Evolutionary conservation across 2,329 filamentous ascomycete genomes (phyloP).

Genomic region (Fusarium bactridioides): DNA sequence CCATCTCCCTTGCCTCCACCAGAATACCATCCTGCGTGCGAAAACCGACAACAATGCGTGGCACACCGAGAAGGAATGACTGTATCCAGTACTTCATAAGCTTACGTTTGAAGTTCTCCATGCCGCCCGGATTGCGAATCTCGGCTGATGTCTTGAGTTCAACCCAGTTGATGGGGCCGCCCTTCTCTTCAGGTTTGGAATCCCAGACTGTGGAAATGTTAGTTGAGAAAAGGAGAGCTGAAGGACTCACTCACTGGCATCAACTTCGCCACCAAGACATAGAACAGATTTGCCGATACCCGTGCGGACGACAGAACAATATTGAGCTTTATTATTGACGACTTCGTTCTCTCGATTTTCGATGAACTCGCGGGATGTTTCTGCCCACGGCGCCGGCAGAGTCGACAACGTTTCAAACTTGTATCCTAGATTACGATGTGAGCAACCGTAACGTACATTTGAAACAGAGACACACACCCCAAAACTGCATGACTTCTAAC

Average conservation of each 20-base stretch:
- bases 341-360: conserved; percentile 74
- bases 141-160: conserved; percentile 92
- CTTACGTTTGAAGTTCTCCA: conserved; percentile 84
- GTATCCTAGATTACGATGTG: conserved; percentile 68
- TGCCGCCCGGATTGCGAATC: conserved; percentile 72
- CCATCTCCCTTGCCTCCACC: conserved; percentile 76
- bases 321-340: conserved; percentile 92
- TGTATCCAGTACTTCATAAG: conserved; percentile 97
- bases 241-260: conserved; percentile 69
- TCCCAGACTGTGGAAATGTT: conserved; percentile 73
- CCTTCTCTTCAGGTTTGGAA: conserved; percentile 71
- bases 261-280: conserved; percentile 91
- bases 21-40: conserved; percentile 77
- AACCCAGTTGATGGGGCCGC: conserved; percentile 84
- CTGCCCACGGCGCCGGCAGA: conserved; percentile 76
- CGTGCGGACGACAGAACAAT: conserved; percentile 92
- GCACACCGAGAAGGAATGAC: conserved; percentile 91
- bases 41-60: conserved; percentile 91
- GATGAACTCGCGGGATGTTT: conserved; percentile 77
- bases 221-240: not conserved
- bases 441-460: not conserved
- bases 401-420: conserved; percentile 93
- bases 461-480: conserved; percentile 65
- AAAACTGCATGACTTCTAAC: conserved; percentile 88
- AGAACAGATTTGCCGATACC: conserved; percentile 79